Evolutionary conservation across 176 grass and related monocot species (phyloP).

Genomic region (Zoysia japonica): DNA sequence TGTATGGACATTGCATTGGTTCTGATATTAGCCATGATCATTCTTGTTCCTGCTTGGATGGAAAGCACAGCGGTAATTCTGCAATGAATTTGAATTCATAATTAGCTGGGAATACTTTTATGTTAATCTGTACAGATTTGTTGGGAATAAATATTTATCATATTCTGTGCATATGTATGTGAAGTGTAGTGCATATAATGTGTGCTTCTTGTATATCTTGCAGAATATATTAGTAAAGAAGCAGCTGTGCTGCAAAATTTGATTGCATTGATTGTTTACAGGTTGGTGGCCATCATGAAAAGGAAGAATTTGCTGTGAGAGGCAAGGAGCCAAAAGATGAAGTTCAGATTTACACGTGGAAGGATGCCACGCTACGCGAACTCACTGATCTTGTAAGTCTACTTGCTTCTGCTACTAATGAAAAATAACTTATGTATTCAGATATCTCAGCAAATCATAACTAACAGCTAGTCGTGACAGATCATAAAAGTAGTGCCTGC

Average conservation of each 20-base stretch:
- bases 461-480: too few species aligned
- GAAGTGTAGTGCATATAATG: background rate
- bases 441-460: too few species aligned
- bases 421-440: too few species aligned
- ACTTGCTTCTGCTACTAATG: too few species aligned
- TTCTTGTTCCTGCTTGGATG: background rate
- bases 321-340: slow-evolving; percentile 99
- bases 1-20: background rate
- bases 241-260: background rate
- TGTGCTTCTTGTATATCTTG: background rate
- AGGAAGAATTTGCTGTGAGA: slow-evolving; percentile 91
- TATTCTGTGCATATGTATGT: background rate
- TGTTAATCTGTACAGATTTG: background rate
- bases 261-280: slow-evolving; percentile 29
- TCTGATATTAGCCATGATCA: background rate
- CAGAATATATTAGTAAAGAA: background rate
- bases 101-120: background rate
- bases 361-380: slow-evolving; percentile 87
- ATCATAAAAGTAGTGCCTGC: too few species aligned
- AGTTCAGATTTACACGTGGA: slow-evolving; percentile 99
- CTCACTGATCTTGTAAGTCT: slow-evolving; percentile 85
- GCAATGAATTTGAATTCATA: background rate
- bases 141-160: background rate
- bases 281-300: slow-evolving; percentile 72
- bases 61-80: background rate